A percentile compares a stretch with the other conserved stretches of the same genome.
phyloP scores from a whole-genome alignment of 768 basidiomycete genomes.

The Hemileccinum impolitum region DNA sequence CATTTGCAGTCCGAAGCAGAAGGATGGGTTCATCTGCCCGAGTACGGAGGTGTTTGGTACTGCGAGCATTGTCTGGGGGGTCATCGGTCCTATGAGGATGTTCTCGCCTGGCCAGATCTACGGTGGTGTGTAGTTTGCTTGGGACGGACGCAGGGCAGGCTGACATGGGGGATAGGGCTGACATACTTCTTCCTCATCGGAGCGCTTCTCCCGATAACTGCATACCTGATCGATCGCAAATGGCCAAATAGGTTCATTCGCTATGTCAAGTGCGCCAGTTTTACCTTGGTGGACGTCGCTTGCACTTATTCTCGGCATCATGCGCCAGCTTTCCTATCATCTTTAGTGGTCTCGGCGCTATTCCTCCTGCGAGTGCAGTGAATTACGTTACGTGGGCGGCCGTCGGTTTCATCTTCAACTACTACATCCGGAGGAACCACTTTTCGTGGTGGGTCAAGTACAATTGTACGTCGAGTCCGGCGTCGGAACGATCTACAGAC shows the following conservation, averaged over 20 bases:
- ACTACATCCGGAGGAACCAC: constrained; percentile 52
- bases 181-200: constrained; percentile 79
- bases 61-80: constrained; percentile 78
- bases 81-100: constrained; percentile 71
- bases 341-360: constrained; percentile 56
- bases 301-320: not conserved
- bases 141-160: not conserved
- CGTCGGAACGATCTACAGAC: not conserved
- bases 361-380: constrained; percentile 63
- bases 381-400: constrained; percentile 70
- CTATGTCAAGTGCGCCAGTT: constrained; percentile 55
- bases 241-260: constrained; percentile 63
- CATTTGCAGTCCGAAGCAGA: constrained; percentile 28
- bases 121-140: constrained; percentile 33
- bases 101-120: constrained; percentile 67
- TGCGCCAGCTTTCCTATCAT: constrained; percentile 39
- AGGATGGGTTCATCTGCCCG: constrained; percentile 66
- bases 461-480: constrained; percentile 28
- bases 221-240: constrained; percentile 51
- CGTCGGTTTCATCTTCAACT: constrained; percentile 65
- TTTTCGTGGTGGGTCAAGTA: constrained; percentile 70
- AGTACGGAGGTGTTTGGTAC: constrained; percentile 71
- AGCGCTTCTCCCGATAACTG: constrained; percentile 52
- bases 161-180: constrained; percentile 33
- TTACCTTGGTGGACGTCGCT: not conserved